Percentiles rank a stretch among this genome's conserved stretches.
Conservation (phyloP, 768 basidiomycete species). For the Boletus edulis region DNA sequence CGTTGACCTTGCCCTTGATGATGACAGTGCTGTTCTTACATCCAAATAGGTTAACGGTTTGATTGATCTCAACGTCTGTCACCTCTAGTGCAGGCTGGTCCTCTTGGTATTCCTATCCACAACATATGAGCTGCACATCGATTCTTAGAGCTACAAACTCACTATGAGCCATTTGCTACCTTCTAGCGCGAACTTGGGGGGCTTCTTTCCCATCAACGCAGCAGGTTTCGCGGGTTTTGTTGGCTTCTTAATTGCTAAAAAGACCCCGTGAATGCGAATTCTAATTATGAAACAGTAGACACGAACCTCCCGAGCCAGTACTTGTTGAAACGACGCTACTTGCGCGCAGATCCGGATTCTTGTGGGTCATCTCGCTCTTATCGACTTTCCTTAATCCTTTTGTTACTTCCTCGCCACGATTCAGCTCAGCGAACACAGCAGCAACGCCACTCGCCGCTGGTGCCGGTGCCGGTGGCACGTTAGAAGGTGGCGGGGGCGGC, state of each 20-base stretch:
- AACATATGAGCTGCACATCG: constrained; percentile 1
- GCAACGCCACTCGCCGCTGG: constrained; percentile 54
- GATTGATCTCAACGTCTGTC: constrained; percentile 72
- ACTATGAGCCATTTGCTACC: constrained; percentile 95
- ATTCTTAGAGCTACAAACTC: constrained; percentile 23
- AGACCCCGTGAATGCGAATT: background rate
- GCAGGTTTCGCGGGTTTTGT: constrained; percentile 82
- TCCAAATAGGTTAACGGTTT: constrained; percentile 84
- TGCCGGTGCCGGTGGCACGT: constrained; percentile 41
- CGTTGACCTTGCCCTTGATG: constrained; percentile 94
- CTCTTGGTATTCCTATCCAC: constrained; percentile 84
- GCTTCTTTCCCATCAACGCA: constrained; percentile 84
- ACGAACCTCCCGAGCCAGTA: constrained; percentile 34
- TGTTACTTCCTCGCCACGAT: constrained; percentile 87
- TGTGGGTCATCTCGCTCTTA: constrained; percentile 97
- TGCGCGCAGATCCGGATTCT: constrained; percentile 85
- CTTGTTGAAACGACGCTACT: constrained; percentile 46
- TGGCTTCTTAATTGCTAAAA: constrained; percentile 57
- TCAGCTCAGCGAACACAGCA: constrained; percentile 88
- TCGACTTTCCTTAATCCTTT: constrained; percentile 91
- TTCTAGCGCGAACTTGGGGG: constrained; percentile 83
- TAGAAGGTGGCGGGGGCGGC: constrained; percentile 50
- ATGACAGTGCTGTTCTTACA: constrained; percentile 85
- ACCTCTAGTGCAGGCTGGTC: constrained; percentile 70
- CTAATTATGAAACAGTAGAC: constrained; percentile 16